Base-by-base conservation (phyloP, 805 yeast species). In the Yarrowia sp. region DNA sequence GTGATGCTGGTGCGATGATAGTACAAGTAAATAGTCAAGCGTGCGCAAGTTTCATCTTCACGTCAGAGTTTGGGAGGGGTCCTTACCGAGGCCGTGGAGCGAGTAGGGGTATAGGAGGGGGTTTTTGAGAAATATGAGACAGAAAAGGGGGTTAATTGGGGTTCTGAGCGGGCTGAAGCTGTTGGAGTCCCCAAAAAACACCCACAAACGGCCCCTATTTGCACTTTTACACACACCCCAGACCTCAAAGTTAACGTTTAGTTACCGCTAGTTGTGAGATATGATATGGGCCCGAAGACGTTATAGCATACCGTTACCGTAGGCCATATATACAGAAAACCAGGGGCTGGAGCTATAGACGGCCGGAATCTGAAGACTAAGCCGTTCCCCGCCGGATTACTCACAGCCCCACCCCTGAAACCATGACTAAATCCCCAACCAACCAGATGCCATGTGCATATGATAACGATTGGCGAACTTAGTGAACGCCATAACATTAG, bases 401-500 rank as follows among this genome's bases (percentile, higher is more conserved):
- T n/a, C n/a, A n/a, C n/a, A n/a, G n/a, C n/a, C n/a, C n/a, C n/a
- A n/a, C n/a, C n/a, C n/a, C n/a, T n/a, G n/a, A n/a, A n/a, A n/a
- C n/a, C n/a, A n/a, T n/a, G n/a, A n/a, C n/a, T n/a, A 14, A 25
- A 13, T 8, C 21, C 24, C 10, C 32, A 6, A 12, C 16, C 35
- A 21, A 39, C 35, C 21, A 18, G 29, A 18, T 2, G 16, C 14
- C 29, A n/a, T 9, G 13, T 44, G 51, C 51, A 44, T 44, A 44
- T 44, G 51, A 44, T 44, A 44, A 44, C 51, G 51, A 42, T 42
- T 42, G 47, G n/a, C 32, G 32, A 42, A 42, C 32, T 42, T 42
- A 42, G 32, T 19, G 44, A 39, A n/a, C n/a, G 27, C 27, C 25
- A 39, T 22, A 39, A 22, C 29, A 25, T 25, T n/a, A n/a, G n/a